Percentiles rank a stretch among this genome's conserved stretches.
phyloP scores from a whole-genome alignment of 139 green algal species.

The Diplosphaera chodatii region DNA sequence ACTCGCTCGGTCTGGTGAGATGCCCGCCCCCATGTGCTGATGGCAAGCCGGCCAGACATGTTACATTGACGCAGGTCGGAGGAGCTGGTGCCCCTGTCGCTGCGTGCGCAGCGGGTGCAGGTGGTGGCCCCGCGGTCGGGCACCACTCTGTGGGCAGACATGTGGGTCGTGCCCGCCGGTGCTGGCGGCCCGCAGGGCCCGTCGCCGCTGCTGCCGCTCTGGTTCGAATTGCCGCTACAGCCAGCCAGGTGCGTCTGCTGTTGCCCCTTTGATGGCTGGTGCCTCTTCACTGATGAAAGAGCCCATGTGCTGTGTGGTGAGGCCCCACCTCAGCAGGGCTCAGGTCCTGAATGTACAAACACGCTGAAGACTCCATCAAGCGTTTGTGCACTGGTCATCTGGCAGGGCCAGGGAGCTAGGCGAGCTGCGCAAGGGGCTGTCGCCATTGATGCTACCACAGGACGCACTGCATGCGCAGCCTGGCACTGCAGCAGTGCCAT shows the following conservation, averaged over 20 bases:
- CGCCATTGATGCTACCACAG: constrained; percentile 45
- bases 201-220: constrained; percentile 62
- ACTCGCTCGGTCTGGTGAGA: too few relatives aligned
- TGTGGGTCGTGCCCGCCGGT: constrained; percentile 57
- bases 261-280: neutral
- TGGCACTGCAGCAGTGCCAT: neutral
- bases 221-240: constrained; percentile 65
- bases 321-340: too few relatives aligned
- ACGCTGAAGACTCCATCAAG: too few relatives aligned
- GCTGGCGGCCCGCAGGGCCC: constrained; percentile 38
- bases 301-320: too few relatives aligned
- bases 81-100: constrained; percentile 42
- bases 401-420: constrained; percentile 7
- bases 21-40: too few relatives aligned
- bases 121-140: constrained; percentile 60
- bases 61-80: constrained; percentile 1
- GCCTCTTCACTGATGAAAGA: too few relatives aligned
- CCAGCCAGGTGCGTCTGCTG: constrained; percentile 20
- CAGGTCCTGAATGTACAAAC: too few relatives aligned
- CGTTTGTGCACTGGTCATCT: too few relatives aligned
- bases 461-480: neutral
- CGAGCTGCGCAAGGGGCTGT: constrained; percentile 34
- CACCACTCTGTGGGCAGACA: constrained; percentile 64
- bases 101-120: constrained; percentile 32
- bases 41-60: too few relatives aligned